Conservation (phyloP, 495 filamentous ascomycete species). For the Bacidia gigantensis region DNA sequence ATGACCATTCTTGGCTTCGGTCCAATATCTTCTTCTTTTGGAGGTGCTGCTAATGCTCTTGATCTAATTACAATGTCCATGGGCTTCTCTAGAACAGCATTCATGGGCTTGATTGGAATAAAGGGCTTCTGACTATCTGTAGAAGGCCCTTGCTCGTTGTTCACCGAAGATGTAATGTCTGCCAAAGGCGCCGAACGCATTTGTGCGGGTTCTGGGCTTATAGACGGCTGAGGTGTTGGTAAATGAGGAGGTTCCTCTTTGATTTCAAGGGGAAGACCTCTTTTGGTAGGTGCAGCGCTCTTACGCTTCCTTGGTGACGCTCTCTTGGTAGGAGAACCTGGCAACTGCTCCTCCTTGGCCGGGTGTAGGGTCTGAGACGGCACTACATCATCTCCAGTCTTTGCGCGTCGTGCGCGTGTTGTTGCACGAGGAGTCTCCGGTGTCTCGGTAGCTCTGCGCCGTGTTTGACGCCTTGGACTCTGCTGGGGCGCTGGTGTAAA, state of each 20-base stretch:
- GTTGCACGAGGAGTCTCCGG: slow-evolving; percentile 29
- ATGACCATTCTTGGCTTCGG: slow-evolving; percentile 83
- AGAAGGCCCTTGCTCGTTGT: slow-evolving; percentile 44
- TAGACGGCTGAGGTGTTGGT: slow-evolving; percentile 44
- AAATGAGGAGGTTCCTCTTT: slow-evolving; percentile 31
- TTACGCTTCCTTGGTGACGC: slow-evolving; percentile 53
- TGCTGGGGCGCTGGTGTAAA: slow-evolving; percentile 59
- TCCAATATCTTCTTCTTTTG: slow-evolving; percentile 50
- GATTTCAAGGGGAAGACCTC: slow-evolving; percentile 33
- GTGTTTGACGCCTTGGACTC: slow-evolving; percentile 34
- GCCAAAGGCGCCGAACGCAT: slow-evolving; percentile 52
- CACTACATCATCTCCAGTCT: slow-evolving; percentile 37
- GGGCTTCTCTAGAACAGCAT: slow-evolving; percentile 67
- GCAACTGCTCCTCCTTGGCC: slow-evolving; percentile 40
- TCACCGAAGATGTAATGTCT: slow-evolving; percentile 60
- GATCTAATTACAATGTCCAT: slow-evolving; percentile 93
- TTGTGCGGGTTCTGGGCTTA: slow-evolving; percentile 39
- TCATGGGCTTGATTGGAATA: slow-evolving; percentile 56
- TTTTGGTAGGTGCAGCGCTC: slow-evolving; percentile 47
- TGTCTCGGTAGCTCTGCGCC: slow-evolving; percentile 44
- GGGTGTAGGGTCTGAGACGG: slow-evolving; percentile 46
- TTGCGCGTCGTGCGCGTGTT: slow-evolving; percentile 19
- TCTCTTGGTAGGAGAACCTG: slow-evolving; percentile 50
- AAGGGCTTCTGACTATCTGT: slow-evolving; percentile 32
- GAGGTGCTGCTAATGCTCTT: slow-evolving; percentile 51